phyloP scores from a whole-genome alignment of 2,329 filamentous ascomycete species.

The Fusarium praegraminearum region DNA sequence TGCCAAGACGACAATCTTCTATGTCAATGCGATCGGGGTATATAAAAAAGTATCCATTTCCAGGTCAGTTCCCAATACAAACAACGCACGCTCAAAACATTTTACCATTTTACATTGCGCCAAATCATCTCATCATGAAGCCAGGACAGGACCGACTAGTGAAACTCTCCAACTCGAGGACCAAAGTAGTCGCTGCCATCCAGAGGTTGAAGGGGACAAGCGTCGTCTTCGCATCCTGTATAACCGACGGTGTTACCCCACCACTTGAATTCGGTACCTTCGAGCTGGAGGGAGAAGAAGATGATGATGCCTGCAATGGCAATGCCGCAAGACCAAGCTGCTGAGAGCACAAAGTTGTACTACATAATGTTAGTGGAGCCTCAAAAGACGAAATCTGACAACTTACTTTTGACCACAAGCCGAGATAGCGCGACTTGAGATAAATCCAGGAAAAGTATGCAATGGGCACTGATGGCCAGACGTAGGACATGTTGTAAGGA shows the following conservation, averaged over 20 bases:
- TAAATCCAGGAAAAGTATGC: constrained; percentile 66
- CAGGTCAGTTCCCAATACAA: constrained; percentile 41
- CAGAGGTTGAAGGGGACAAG: constrained; percentile 55
- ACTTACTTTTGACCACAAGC: constrained; percentile 64
- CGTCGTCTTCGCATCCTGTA: constrained; percentile 57
- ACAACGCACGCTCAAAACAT: constrained; percentile 43
- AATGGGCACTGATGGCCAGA: constrained; percentile 64
- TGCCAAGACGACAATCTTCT: constrained; percentile 41
- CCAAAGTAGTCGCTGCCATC: constrained; percentile 55
- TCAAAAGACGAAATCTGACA: fast-evolving
- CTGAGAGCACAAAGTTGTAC: constrained; percentile 67
- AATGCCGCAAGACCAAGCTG: constrained; percentile 63
- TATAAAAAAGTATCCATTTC: constrained; percentile 40
- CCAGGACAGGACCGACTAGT: constrained; percentile 5
- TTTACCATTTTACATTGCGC: constrained; percentile 38
- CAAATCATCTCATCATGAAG: constrained; percentile 40
- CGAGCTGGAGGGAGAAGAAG: constrained; percentile 64
- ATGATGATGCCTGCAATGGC: constrained; percentile 65
- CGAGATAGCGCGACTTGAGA: constrained; percentile 61
- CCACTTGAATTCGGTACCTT: constrained; percentile 59
- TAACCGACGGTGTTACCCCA: constrained; percentile 61
- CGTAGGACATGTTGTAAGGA: constrained; percentile 65
- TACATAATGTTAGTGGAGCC: constrained; percentile 34
- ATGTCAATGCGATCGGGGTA: constrained; percentile 45
- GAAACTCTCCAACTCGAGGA: constrained; percentile 56